phyloP scores from a whole-genome alignment of 768 basidiomycete genomes.

The Suillus subaureus region DNA sequence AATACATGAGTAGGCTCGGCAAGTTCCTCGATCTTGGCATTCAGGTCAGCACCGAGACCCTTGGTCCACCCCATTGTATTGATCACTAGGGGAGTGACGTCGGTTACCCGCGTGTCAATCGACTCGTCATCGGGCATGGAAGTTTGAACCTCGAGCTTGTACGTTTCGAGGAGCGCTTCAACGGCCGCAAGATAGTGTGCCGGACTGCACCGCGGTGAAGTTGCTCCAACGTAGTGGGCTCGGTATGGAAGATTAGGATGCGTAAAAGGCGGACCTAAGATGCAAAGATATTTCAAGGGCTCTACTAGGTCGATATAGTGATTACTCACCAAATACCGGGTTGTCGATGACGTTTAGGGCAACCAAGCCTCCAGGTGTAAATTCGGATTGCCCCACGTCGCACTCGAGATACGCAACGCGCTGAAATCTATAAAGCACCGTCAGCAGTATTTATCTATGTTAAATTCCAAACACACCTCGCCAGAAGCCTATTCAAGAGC shows the following conservation, averaged over 20 bases:
- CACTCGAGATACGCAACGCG: slow-evolving; percentile 92
- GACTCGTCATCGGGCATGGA: slow-evolving; percentile 29
- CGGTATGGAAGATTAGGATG: slow-evolving; percentile 71
- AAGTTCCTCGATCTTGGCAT: slow-evolving; percentile 66
- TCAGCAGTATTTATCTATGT: slow-evolving; percentile 5
- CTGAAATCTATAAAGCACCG: slow-evolving; percentile 51
- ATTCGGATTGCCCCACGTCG: slow-evolving; percentile 93
- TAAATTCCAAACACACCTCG: slow-evolving; percentile 41
- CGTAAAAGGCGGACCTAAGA: slow-evolving; percentile 82
- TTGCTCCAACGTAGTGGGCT: slow-evolving; percentile 82
- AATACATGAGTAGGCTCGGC: slow-evolving; percentile 49
- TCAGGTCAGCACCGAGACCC: slow-evolving; percentile 86
- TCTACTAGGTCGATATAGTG: background rate
- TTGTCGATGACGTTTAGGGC: slow-evolving; percentile 70
- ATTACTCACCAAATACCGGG: slow-evolving; percentile 66
- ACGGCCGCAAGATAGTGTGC: slow-evolving; percentile 74
- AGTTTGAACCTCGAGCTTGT: slow-evolving; percentile 66
- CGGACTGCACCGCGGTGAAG: slow-evolving; percentile 77
- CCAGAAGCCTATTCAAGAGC: slow-evolving; percentile 68
- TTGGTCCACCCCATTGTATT: slow-evolving; percentile 99
- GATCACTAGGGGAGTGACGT: slow-evolving; percentile 79
- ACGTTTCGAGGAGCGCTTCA: slow-evolving; percentile 64
- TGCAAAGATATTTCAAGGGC: background rate
- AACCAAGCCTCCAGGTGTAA: slow-evolving; percentile 85
- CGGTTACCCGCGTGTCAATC: slow-evolving; percentile 45